Evolutionary conservation across 2,329 filamentous ascomycete genomes (phyloP).

Genomic region (Talaromyces sp.): DNA sequence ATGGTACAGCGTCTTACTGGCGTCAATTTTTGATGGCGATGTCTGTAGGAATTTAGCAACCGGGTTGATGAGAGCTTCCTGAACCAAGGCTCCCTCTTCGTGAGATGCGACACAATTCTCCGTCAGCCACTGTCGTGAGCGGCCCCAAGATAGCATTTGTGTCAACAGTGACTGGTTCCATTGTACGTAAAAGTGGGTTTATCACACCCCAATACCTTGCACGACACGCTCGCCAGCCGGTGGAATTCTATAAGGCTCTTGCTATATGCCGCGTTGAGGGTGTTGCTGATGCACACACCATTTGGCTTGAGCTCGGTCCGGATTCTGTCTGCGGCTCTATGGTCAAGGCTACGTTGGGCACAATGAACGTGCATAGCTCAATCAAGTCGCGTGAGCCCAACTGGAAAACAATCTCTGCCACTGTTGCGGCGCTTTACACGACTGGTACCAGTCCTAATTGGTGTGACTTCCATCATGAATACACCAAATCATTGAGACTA

Average conservation of each 20-base stretch:
- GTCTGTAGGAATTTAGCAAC: not conserved
- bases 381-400: not conserved
- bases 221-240: not conserved
- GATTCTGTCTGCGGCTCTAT: not conserved
- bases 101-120: slow-evolving; percentile 32
- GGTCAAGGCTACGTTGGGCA: not conserved
- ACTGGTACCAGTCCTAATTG: not conserved
- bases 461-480: not conserved
- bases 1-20: not conserved
- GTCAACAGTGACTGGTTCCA: not conserved
- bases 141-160: slow-evolving; percentile 23
- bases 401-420: not conserved
- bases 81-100: not conserved
- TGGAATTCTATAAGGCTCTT: not conserved
- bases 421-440: not conserved
- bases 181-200: not conserved
- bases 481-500: not conserved
- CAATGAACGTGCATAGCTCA: not conserved
- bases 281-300: not conserved
- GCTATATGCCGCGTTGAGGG: not conserved
- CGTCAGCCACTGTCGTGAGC: slow-evolving; percentile 43
- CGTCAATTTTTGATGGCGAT: not conserved
- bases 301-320: not conserved
- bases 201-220: not conserved
- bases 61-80: not conserved